Conservation (phyloP, 2,329 filamentous ascomycete genomes). For the Venturia pyrina region DNA sequence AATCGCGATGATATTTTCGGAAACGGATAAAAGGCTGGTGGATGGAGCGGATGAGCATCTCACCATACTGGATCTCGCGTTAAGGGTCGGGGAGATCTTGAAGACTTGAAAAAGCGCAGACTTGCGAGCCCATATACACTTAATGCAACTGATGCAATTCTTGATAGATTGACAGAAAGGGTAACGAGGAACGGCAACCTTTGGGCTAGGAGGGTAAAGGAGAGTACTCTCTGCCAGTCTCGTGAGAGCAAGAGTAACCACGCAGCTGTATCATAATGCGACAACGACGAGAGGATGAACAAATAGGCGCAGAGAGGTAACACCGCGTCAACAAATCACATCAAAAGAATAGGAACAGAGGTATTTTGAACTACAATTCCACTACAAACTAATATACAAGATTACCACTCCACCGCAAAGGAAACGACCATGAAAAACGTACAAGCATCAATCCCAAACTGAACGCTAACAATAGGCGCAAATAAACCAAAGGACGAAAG, state of each 20-base stretch:
- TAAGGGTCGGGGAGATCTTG: constrained; percentile 71
- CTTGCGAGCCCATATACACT: neutral
- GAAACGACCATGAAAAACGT: neutral
- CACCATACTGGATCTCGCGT: constrained; percentile 72
- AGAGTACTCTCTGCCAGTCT: neutral
- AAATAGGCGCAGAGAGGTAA: neutral
- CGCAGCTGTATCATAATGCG: neutral
- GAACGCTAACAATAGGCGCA: neutral
- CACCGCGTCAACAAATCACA: neutral
- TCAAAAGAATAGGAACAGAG: neutral
- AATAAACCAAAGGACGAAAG: neutral
- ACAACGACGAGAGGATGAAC: neutral
- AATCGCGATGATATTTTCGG: constrained; percentile 82
- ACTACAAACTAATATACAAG: constrained; percentile 2
- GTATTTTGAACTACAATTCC: neutral
- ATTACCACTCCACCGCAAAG: neutral
- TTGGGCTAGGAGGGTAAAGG: neutral
- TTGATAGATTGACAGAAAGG: neutral
- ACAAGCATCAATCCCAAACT: neutral
- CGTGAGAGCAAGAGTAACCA: neutral
- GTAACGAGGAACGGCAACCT: neutral
- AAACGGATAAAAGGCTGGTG: constrained; percentile 85
- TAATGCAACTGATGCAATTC: neutral
- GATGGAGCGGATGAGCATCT: constrained; percentile 95
- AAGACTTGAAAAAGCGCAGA: constrained; percentile 21